Conservation (phyloP, 2,329 filamentous ascomycete genomes). For the Onygena corvina region DNA sequence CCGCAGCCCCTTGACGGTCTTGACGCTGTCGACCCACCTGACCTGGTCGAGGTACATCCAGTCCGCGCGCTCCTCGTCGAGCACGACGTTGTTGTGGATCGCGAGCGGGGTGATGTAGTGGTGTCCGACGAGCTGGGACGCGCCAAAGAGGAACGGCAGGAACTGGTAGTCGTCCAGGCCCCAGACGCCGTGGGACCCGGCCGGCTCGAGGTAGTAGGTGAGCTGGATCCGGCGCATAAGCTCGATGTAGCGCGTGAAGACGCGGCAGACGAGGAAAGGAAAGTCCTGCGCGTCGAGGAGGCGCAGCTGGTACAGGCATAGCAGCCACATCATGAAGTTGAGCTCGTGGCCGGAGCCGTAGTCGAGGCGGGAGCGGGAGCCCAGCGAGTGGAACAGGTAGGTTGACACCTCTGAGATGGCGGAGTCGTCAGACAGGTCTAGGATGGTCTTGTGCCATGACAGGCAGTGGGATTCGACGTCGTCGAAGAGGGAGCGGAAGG, state of each 20-base stretch:
- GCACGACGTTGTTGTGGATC: conserved; percentile 76
- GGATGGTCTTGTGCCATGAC: conserved; percentile 32
- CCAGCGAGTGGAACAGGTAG: conserved; percentile 75
- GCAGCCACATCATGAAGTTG: conserved; percentile 91
- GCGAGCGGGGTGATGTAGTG: conserved; percentile 63
- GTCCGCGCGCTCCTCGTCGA: conserved; percentile 74
- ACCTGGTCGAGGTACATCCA: conserved; percentile 91
- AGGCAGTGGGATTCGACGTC: conserved; percentile 31
- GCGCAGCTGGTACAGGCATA: conserved; percentile 76
- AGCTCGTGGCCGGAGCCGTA: conserved; percentile 96
- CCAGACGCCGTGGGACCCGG: conserved; percentile 95
- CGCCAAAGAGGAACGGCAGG: conserved; percentile 86
- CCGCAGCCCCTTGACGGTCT: conserved; percentile 82
- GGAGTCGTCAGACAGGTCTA: conserved; percentile 27
- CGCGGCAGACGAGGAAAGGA: conserved; percentile 57
- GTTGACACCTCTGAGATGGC: conserved; percentile 61
- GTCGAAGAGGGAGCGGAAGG: conserved; percentile 69
- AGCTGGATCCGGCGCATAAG: conserved; percentile 82
- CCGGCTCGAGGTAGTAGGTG: conserved; percentile 92
- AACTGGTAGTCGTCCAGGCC: conserved; percentile 97
- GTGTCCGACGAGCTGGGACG: conserved; percentile 77
- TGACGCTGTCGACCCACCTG: conserved; percentile 86
- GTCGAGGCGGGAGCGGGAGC: conserved; percentile 77
- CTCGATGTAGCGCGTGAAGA: conserved; percentile 70
- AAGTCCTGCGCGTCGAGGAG: conserved; percentile 57